Conservation (phyloP, 2,329 filamentous ascomycete genomes). For the Pseudocercospora vitis region DNA sequence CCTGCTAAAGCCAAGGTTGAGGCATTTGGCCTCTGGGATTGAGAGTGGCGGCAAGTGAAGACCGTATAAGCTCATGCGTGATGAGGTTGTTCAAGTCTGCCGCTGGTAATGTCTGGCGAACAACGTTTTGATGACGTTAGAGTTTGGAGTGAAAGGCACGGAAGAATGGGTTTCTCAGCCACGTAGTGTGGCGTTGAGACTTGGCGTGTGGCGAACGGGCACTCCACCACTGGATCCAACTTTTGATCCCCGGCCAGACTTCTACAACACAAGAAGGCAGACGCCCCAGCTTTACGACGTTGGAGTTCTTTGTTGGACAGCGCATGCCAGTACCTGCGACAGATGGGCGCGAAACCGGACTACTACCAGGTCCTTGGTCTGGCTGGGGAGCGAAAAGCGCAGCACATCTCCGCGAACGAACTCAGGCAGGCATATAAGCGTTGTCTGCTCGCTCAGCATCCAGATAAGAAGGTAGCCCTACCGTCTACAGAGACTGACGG, state of each 20-base stretch:
- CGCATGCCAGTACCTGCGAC: background rate
- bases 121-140: too few relatives aligned
- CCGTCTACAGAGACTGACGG: conserved; percentile 21
- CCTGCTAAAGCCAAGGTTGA: too few relatives aligned
- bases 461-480: conserved; percentile 50
- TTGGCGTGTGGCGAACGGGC: background rate
- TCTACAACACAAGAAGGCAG: background rate
- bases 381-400: conserved; percentile 21
- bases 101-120: too few relatives aligned
- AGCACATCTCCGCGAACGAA: conserved; percentile 34
- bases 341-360: conserved; percentile 16
- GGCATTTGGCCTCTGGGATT: too few relatives aligned
- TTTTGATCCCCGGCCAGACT: background rate
- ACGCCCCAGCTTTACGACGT: background rate
- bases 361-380: conserved; percentile 37
- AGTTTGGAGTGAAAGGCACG: too few relatives aligned
- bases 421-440: conserved; percentile 58
- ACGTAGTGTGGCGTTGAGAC: background rate
- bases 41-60: too few relatives aligned
- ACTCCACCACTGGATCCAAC: too few relatives aligned
- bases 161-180: too few relatives aligned
- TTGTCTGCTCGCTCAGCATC: conserved; percentile 59
- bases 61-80: too few relatives aligned
- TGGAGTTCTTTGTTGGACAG: background rate
- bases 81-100: too few relatives aligned